These are phyloP conservation scores for Begonia loranthoides DNA, from an alignment of 306 rosid species.

Conservation along the genomic window DNA sequence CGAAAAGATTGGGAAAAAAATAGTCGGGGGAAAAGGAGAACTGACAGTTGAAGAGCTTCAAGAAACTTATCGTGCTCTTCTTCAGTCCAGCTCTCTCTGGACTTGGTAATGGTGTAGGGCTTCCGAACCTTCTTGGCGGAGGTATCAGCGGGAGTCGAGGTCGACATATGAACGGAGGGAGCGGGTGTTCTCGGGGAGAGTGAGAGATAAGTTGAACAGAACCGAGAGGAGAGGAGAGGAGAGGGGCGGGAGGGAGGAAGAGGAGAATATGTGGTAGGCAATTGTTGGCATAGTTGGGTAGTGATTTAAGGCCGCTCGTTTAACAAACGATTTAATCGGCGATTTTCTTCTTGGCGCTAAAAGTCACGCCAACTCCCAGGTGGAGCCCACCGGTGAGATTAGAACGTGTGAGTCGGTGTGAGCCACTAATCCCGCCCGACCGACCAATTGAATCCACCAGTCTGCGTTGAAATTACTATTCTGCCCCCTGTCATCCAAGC, in stretches of 20 bases:
- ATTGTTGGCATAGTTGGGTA: conserved; percentile 1
- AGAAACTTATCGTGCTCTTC: conserved; percentile 95
- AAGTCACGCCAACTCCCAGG: conserved; percentile 11
- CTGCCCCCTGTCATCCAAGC: too few relatives aligned
- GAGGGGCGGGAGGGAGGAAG: not conserved
- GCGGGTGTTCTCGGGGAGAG: not conserved
- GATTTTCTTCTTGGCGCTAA: not conserved
- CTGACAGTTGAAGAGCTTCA: conserved; percentile 89
- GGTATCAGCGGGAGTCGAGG: conserved; percentile 28
- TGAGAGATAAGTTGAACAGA: not conserved
- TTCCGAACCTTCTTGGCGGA: conserved; percentile 80
- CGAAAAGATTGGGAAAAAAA: not conserved
- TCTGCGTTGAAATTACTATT: too few relatives aligned
- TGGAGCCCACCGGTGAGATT: not conserved
- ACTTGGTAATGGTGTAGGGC: conserved; percentile 93
- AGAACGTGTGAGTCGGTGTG: conserved; percentile 6
- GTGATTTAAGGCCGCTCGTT: not conserved
- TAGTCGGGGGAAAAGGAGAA: not conserved
- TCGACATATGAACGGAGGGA: conserved; percentile 6
- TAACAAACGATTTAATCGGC: not conserved
- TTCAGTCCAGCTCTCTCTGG: conserved; percentile 94
- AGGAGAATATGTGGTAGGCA: conserved; percentile 16
- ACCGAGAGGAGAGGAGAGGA: not conserved
- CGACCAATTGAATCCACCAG: not conserved
- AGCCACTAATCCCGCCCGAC: conserved; percentile 16